Evolutionary conservation across 2,329 filamentous ascomycete species (phyloP), one percentile per base, ranked within the genome.

Genomic region (Cladosporium cucumerinum): DNA sequence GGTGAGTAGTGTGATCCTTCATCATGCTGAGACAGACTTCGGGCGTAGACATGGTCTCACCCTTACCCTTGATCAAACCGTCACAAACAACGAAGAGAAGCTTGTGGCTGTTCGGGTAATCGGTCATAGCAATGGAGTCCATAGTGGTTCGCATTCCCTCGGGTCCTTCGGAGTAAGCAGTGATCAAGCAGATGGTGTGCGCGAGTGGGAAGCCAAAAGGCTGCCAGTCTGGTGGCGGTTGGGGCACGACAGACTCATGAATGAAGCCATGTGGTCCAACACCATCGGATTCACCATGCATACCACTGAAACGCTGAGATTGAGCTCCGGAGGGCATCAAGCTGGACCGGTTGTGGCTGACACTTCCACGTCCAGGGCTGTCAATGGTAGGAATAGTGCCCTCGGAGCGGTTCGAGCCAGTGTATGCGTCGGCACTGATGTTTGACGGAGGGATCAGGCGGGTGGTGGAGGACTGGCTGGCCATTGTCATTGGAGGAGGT

Each of bases 21-120:
- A 99, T 91, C 95, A 99, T 99, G 73, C 87, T 84, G 64, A 99
- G 81, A 69, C 90, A 89, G 71, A 96, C 91, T 14, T 99, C 95
- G 0, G 95, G 95, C 0, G 95, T 99, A 3, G 93, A 91, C 72
- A 90, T 81, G 10, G 84, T 81, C 79, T 99, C 95, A 57, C 96
- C 95, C 73, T 96, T 87, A 70, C 96, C 96, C 81, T 97, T 97
- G 82, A 99, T 97, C 75, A 98, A 86, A 79, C 95, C 95, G 77
- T 99, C 95, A 79, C 95, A 99, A 72, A 99, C 91, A 72, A 97
- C 91, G 66, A 99, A 85, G 71, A 99, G 95, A 30, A 93, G 87
- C 80, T 99, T 99, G 85, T 99, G 96, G 77, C 94, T 98, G 84
- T 99, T 99, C 58, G 95, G 95, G 73, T 99, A 99, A 78, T 99